Percentiles rank a stretch among this genome's conserved stretches.
phyloP scores from a whole-genome alignment of 2,329 filamentous ascomycete species.

The Cladophialophora bantiana region DNA sequence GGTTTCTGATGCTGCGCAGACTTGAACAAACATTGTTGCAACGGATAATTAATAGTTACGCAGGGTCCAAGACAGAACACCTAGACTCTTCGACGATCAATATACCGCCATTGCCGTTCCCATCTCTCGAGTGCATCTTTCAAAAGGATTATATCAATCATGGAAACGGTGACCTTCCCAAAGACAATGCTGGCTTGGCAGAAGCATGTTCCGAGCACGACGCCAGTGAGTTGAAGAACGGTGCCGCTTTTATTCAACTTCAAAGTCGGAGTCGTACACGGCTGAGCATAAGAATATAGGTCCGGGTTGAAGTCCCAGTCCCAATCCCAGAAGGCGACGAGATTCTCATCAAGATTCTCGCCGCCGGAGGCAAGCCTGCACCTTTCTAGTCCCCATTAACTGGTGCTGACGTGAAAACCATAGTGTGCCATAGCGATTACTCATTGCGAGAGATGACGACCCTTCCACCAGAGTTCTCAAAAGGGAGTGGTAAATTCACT shows the following conservation, averaged over 20 bases:
- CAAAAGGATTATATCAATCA: neutral
- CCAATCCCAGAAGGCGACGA: slow-evolving; percentile 19
- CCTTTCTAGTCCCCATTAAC: neutral
- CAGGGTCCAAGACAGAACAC: neutral
- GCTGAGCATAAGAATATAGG: slow-evolving; percentile 5
- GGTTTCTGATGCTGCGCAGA: neutral
- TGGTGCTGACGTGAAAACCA: neutral
- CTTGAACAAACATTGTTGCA: neutral
- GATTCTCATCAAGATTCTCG: slow-evolving; percentile 28
- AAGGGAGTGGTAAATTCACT: slow-evolving; percentile 11
- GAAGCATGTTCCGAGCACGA: slow-evolving; percentile 24
- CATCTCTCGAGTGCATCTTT: neutral
- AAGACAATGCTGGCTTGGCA: slow-evolving; percentile 34
- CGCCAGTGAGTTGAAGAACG: slow-evolving; percentile 12
- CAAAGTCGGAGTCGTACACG: neutral
- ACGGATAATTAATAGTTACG: neutral
- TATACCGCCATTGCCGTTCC: neutral
- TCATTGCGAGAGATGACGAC: slow-evolving; percentile 1
- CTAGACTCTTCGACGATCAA: neutral
- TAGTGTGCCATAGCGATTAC: slow-evolving; percentile 30
- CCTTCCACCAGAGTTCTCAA: slow-evolving; percentile 4
- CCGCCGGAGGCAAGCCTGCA: slow-evolving; percentile 22
- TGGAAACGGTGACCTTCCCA: neutral
- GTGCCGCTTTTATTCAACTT: neutral
- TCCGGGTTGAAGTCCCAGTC: slow-evolving; percentile 25